These are phyloP conservation scores for Xerocomus potaroensis DNA, from an alignment of 768 basidiomycete genomes.

Conservation along the genomic window DNA sequence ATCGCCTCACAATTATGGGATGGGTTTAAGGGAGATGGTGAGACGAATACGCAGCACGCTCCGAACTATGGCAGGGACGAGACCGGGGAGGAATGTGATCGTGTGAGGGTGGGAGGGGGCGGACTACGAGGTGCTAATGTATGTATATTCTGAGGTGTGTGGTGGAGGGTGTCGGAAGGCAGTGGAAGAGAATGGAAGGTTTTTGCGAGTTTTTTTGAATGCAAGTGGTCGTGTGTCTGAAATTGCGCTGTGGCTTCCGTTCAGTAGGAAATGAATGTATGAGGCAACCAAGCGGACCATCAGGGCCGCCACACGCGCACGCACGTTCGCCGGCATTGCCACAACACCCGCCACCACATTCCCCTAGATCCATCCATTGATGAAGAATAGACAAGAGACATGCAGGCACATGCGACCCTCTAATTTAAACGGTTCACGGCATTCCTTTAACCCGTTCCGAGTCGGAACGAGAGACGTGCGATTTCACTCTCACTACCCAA, in stretches of 20 bases:
- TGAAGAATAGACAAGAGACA: slow-evolving; percentile 2
- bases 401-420: slow-evolving; percentile 9
- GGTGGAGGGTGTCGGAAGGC: neutral
- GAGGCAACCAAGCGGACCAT: slow-evolving; percentile 17
- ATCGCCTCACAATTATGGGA: slow-evolving; percentile 2
- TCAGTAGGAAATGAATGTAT: slow-evolving; percentile 18
- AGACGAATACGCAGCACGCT: slow-evolving; percentile 7
- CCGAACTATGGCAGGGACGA: neutral
- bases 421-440: slow-evolving; percentile 30
- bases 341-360: slow-evolving; percentile 18
- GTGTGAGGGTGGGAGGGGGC: slow-evolving; percentile 5
- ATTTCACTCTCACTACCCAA: slow-evolving; percentile 7
- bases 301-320: slow-evolving; percentile 21
- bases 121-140: slow-evolving; percentile 8
- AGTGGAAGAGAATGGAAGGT: slow-evolving; percentile 16
- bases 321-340: slow-evolving; percentile 37
- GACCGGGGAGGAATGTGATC: slow-evolving; percentile 9
- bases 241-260: slow-evolving; percentile 28
- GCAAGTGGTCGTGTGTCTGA: slow-evolving; percentile 36
- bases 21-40: slow-evolving; percentile 1
- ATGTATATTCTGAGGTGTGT: too few relatives aligned
- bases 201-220: slow-evolving; percentile 16
- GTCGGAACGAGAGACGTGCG: neutral
- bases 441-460: slow-evolving; percentile 10
- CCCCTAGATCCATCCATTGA: slow-evolving; percentile 18